phyloP scores from a whole-genome alignment of 257 asterid species.

The Solanum rostratum region DNA sequence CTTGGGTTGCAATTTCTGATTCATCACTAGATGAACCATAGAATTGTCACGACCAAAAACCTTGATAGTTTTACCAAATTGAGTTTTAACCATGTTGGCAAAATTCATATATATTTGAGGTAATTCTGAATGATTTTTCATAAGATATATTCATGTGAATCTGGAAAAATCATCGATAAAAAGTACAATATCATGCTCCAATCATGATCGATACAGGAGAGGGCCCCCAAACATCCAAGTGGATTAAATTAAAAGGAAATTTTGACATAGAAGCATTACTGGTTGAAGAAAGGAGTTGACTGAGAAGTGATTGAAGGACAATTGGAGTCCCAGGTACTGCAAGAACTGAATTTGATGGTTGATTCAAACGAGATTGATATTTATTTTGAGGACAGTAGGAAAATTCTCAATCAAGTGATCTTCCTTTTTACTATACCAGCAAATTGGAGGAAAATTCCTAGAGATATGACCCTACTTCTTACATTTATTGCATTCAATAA shows the following conservation, averaged over 20 bases:
- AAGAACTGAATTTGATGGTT: neutral
- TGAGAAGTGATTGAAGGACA: too few relatives aligned
- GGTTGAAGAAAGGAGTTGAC: too few relatives aligned
- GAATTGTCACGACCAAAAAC: neutral
- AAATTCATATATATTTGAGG: neutral
- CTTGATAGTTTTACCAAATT: neutral
- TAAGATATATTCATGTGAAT: neutral
- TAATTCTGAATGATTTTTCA: neutral
- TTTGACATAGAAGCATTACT: neutral
- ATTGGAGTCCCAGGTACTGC: neutral
- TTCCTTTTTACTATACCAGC: neutral
- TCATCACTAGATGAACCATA: too few relatives aligned
- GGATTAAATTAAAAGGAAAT: neutral
- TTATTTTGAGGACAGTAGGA: neutral
- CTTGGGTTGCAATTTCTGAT: too few relatives aligned
- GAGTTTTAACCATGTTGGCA: neutral
- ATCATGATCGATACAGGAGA: neutral
- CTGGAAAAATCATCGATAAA: neutral
- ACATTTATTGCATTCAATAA: too few relatives aligned
- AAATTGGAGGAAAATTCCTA: neutral
- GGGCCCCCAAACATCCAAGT: neutral
- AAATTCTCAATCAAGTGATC: conserved; percentile 5
- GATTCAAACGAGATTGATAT: neutral
- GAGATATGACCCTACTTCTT: neutral
- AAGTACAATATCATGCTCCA: neutral